Evolutionary conservation across 1,284 basidiomycete species (phyloP).

Genomic region (Hemileia vastatrix): DNA sequence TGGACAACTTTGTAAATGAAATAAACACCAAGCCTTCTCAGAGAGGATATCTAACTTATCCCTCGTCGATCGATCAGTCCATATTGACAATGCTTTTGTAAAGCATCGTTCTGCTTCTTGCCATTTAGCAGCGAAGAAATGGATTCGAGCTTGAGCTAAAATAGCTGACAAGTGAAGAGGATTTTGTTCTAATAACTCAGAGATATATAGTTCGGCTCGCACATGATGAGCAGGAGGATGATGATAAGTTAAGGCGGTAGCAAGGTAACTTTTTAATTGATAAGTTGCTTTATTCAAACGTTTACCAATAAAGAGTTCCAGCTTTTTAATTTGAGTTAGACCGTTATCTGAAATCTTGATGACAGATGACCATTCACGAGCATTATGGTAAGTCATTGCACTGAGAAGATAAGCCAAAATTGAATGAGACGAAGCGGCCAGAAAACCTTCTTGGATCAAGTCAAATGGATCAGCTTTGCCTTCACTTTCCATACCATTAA

Average conservation of each 20-base stretch:
- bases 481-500: slow-evolving; percentile 1
- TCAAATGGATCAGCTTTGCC: slow-evolving; percentile 47
- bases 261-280: slow-evolving; percentile 58
- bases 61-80: slow-evolving; percentile 28
- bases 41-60: slow-evolving; percentile 41
- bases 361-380: slow-evolving; percentile 66
- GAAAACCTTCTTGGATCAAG: slow-evolving; percentile 38
- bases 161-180: slow-evolving; percentile 59
- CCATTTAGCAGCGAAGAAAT: slow-evolving; percentile 61
- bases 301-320: slow-evolving; percentile 56
- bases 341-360: slow-evolving; percentile 63
- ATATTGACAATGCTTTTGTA: slow-evolving; percentile 47
- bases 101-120: slow-evolving; percentile 59
- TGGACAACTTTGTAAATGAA: slow-evolving; percentile 53
- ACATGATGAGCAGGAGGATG: slow-evolving; percentile 82
- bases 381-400: slow-evolving; percentile 61
- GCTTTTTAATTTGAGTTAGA: slow-evolving; percentile 53
- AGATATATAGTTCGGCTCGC: slow-evolving; percentile 63
- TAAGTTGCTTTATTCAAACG: slow-evolving; percentile 52
- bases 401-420: slow-evolving; percentile 64
- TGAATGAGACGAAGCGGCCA: slow-evolving; percentile 53
- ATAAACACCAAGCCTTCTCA: slow-evolving; percentile 76
- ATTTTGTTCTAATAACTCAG: slow-evolving; percentile 58
- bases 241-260: slow-evolving; percentile 68
- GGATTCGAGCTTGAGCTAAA: slow-evolving; percentile 65